A percentile compares a stretch with the other conserved stretches of the same genome.
These are phyloP conservation scores for Erodium texanum DNA, from an alignment of 441 rosid genomes.

Conservation along the genomic window DNA sequence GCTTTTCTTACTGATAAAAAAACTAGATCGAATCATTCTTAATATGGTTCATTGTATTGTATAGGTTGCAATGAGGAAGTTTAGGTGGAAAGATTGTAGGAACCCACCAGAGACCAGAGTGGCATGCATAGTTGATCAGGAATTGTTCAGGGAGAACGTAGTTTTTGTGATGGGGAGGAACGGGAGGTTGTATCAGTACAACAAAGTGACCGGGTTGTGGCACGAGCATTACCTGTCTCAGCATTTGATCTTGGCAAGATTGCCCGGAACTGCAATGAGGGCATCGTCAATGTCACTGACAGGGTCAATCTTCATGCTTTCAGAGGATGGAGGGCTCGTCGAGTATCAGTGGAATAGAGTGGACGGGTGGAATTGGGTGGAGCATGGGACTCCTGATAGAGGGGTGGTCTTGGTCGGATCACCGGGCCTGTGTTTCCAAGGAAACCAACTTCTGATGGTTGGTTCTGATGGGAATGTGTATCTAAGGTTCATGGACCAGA, in stretches of 20 bases:
- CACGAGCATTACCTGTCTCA: slow-evolving; percentile 64
- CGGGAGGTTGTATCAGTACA: slow-evolving; percentile 49
- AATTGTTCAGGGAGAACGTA: slow-evolving; percentile 46
- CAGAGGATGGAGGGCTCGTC: slow-evolving; percentile 49
- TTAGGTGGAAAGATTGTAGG: slow-evolving; percentile 57
- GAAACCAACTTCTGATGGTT: slow-evolving; percentile 39
- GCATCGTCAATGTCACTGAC: slow-evolving; percentile 35
- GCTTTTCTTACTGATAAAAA: too few species aligned
- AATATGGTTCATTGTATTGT: too few species aligned
- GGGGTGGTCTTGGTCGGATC: slow-evolving; percentile 44
- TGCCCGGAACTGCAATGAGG: slow-evolving; percentile 49
- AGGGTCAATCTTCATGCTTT: slow-evolving; percentile 64
- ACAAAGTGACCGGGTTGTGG: slow-evolving; percentile 56
- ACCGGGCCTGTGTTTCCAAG: slow-evolving; percentile 53
- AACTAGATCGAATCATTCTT: too few species aligned
- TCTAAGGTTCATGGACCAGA: slow-evolving; percentile 41
- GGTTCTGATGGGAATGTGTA: slow-evolving; percentile 63
- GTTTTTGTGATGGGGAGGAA: slow-evolving; percentile 44
- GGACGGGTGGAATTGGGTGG: slow-evolving; percentile 69
- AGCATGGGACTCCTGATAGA: slow-evolving; percentile 52
- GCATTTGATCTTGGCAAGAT: slow-evolving; percentile 42
- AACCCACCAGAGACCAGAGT: slow-evolving; percentile 45
- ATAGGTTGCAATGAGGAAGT: slow-evolving; percentile 53
- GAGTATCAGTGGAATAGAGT: slow-evolving; percentile 56
- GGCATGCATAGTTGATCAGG: slow-evolving; percentile 57